Evolutionary conservation across 441 rosid species (phyloP), one percentile per base, ranked within the genome.

Genomic region (Cnidoscolus chayamansa): DNA sequence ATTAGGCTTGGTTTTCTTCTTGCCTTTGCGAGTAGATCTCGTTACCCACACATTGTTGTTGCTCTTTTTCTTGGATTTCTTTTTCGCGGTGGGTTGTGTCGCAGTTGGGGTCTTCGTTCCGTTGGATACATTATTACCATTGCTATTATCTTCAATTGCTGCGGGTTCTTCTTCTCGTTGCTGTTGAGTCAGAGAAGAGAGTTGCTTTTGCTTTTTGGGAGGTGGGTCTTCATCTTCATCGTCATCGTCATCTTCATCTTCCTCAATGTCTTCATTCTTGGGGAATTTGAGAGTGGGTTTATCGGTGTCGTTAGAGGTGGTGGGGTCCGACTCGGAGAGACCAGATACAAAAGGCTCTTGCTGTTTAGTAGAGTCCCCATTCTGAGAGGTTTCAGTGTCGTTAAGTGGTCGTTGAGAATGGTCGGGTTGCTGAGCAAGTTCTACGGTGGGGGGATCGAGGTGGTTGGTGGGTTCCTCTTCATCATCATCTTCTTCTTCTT

Each of bases 41-140:
- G 98, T 85, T 56, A 86, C 88, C 99, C 98, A 92, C 3, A 90
- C 92, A 40, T 87, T 89, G 74, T 88, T 90, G 72, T 79, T 83
- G 72, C 78, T 86, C 85, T 89, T 90, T 86, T 94, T 94, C 98
- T 94, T 94, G 16, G 95, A 85, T 74, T 90, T 92, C 84, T 92
- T 94, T 51, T 48, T 77, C 0, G 79, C 11, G 1, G 59, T 43
- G 5, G 77, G 58, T 25, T 31, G 55, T 3, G 68, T 50, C 16
- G 68, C 54, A 17, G 71, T 67, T 12, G 77, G 60, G 0, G 67
- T 70, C 53, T 76, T 71, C 32, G 48, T 57, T n/a, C 63, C 62
- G 17, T n/a, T 54, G 20, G 72, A 19, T 19, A 31, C 63, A 57
- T 59, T 63, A 19, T 56, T 37, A 75, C 68, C 1, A 67, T 56